phyloP scores from a whole-genome alignment of 108 stramenopile species.

The Aurantiochytrium sp. region DNA sequence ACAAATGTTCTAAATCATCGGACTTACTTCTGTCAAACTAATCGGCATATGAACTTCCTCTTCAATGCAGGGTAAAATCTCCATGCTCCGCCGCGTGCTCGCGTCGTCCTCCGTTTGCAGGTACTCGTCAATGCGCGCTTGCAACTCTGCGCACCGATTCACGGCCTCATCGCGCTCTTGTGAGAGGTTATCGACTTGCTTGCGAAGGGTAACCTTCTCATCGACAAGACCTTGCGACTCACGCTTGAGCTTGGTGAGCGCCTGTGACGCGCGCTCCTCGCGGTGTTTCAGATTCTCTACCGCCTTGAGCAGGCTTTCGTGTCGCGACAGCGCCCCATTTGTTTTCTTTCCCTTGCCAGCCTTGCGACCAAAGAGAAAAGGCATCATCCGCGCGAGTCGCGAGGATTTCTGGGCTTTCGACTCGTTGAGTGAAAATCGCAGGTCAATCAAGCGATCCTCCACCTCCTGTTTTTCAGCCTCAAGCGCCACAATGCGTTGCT shows the following conservation, averaged over 20 bases:
- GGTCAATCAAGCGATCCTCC: slow-evolving; percentile 4
- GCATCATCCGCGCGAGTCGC: not conserved
- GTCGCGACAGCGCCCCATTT: not conserved
- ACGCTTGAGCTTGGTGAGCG: not conserved
- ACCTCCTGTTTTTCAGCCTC: not conserved
- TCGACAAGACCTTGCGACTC: not conserved
- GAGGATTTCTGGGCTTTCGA: not conserved
- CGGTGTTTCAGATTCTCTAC: not conserved
- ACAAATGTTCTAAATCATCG: not conserved
- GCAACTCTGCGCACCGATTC: not conserved
- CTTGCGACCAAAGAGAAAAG: not conserved
- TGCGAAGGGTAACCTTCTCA: not conserved
- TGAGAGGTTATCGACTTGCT: not conserved
- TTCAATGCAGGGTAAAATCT: not conserved
- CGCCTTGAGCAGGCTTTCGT: not conserved
- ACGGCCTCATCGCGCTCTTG: not conserved
- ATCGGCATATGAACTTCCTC: not conserved
- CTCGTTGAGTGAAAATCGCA: not conserved
- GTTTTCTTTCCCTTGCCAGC: not conserved
- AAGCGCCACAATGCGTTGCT: not conserved
- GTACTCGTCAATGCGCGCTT: not conserved
- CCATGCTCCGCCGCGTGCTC: not conserved
- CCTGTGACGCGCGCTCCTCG: not conserved
- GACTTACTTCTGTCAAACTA: not conserved
- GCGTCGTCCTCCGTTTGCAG: not conserved